phyloP scores from a whole-genome alignment of 441 rosid species.

The Eruca vesicaria region DNA sequence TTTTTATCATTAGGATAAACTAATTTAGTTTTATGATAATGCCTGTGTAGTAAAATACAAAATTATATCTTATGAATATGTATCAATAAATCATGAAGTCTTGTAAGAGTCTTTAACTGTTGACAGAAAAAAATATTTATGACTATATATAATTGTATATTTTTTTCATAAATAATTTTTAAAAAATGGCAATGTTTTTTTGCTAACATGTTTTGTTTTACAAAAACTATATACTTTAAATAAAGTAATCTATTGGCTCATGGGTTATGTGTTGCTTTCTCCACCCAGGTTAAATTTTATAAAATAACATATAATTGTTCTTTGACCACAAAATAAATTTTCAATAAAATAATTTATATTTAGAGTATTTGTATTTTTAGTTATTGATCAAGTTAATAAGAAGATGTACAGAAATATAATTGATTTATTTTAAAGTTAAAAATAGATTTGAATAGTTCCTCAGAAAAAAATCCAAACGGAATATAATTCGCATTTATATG shows the following conservation, averaged over 20 bases:
- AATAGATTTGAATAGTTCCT: background rate
- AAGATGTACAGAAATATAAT: background rate
- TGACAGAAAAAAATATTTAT: background rate
- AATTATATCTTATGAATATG: background rate
- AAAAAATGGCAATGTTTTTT: background rate
- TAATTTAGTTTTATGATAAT: background rate
- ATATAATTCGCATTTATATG: no score
- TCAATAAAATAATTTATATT: background rate
- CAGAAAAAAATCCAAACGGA: no score
- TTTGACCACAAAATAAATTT: background rate
- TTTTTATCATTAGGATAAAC: no score
- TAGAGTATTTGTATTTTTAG: background rate
- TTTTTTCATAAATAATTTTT: background rate
- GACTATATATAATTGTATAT: background rate
- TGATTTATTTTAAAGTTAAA: background rate
- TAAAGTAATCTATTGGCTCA: background rate
- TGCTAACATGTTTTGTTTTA: background rate
- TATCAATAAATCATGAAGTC: background rate
- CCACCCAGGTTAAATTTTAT: background rate
- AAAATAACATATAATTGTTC: background rate
- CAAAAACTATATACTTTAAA: background rate
- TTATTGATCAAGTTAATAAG: background rate
- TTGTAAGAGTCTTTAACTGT: background rate
- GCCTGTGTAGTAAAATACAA: background rate
- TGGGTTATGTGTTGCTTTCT: background rate